A percentile compares a stretch with the other conserved stretches of the same genome.
phyloP scores from a whole-genome alignment of 805 yeast species.

The Hanseniaspora thailandica region DNA sequence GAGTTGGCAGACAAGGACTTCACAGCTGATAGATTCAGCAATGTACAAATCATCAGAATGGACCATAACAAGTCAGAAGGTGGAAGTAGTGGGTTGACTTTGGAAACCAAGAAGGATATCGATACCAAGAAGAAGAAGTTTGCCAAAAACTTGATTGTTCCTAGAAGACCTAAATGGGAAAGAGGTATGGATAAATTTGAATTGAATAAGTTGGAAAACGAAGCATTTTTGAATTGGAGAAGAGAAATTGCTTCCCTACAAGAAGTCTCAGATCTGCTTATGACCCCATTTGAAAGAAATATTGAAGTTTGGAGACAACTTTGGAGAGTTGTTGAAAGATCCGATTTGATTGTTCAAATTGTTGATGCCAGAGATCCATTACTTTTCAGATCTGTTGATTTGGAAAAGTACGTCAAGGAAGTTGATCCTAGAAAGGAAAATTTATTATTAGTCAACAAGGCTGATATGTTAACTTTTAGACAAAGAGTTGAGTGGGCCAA shows the following conservation, averaged over 20 bases:
- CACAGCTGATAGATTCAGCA: slow-evolving; percentile 76
- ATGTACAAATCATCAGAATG: slow-evolving; percentile 71
- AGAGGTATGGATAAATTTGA: slow-evolving; percentile 57
- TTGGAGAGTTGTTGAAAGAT: slow-evolving; percentile 95
- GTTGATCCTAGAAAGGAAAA: slow-evolving; percentile 65
- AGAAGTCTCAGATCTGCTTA: slow-evolving; percentile 65
- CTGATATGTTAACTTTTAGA: slow-evolving; percentile 66
- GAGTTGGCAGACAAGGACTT: slow-evolving; percentile 93
- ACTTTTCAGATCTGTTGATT: slow-evolving; percentile 76
- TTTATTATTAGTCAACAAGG: slow-evolving; percentile 78
- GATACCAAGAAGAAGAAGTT: slow-evolving; percentile 54
- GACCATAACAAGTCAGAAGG: slow-evolving; percentile 36
- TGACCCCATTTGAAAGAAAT: slow-evolving; percentile 95
- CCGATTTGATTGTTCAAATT: slow-evolving; percentile 88
- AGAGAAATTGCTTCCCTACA: slow-evolving; percentile 75
- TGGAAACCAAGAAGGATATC: slow-evolving; percentile 52
- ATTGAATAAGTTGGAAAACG: slow-evolving; percentile 76
- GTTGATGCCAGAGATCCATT: slow-evolving; percentile 95
- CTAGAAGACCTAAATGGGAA: slow-evolving; percentile 86
- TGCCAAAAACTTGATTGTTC: slow-evolving; percentile 67
- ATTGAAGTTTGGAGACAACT: slow-evolving; percentile 96
- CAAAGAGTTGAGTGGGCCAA: slow-evolving; percentile 84
- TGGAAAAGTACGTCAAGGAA: slow-evolving; percentile 72
- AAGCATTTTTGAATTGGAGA: slow-evolving; percentile 90
- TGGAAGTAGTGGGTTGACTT: slow-evolving; percentile 44